Percentiles rank a stretch among this genome's conserved stretches.
phyloP scores from a whole-genome alignment of 2,329 filamentous ascomycete genomes.

The Ophiostoma himal-ulmi region DNA sequence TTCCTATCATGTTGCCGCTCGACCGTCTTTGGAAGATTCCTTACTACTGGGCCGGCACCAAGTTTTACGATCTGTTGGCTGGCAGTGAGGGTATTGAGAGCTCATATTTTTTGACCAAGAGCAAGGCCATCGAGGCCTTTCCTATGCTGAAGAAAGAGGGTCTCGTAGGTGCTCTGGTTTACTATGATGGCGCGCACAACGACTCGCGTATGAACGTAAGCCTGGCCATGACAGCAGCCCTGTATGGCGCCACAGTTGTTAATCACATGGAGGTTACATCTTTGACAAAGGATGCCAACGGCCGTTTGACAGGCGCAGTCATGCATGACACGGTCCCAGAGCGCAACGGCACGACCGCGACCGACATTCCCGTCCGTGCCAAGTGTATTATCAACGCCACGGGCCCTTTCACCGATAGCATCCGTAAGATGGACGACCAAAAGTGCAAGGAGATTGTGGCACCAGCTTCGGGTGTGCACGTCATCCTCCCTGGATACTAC shows the following conservation, averaged over 20 bases:
- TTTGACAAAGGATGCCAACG: conserved; percentile 64
- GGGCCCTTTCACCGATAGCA: conserved; percentile 72
- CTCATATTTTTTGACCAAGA: conserved; percentile 74
- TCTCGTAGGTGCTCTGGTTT: conserved; percentile 71
- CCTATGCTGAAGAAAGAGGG: conserved; percentile 70
- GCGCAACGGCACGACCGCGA: conserved; percentile 44
- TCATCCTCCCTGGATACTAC: conserved; percentile 75
- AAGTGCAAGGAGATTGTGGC: conserved; percentile 67
- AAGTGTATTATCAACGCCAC: conserved; percentile 81
- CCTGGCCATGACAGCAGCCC: conserved; percentile 69
- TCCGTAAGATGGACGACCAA: conserved; percentile 74
- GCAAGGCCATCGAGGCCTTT: conserved; percentile 70
- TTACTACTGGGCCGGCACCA: conserved; percentile 64
- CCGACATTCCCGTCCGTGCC: conserved; percentile 65
- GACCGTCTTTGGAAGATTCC: conserved; percentile 79
- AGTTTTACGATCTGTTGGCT: conserved; percentile 74
- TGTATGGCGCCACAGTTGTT: conserved; percentile 73
- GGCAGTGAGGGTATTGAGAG: conserved; percentile 77
- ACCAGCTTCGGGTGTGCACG: conserved; percentile 72
- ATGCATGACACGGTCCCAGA: conserved; percentile 55
- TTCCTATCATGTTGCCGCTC: conserved; percentile 77
- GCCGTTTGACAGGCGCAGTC: conserved; percentile 62
- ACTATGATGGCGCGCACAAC: conserved; percentile 83
- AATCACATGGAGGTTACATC: conserved; percentile 75
- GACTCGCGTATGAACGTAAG: conserved; percentile 84